Conservation (phyloP, 2,329 filamentous ascomycete species). For the Fusarium verticillioides region DNA sequence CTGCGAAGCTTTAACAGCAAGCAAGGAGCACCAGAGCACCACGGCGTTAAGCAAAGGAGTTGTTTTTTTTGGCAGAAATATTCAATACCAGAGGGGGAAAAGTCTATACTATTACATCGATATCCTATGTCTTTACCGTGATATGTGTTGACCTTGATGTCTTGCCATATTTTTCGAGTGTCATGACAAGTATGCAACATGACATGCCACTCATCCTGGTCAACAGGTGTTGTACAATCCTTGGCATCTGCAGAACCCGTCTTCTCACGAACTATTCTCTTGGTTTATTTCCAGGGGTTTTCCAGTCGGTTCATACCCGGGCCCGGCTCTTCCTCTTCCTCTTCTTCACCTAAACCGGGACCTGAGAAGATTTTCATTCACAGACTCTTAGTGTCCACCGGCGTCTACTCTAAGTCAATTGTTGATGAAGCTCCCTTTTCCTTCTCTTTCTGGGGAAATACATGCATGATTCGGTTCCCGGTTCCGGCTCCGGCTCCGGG, state of each 20-base stretch:
- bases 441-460: constrained; percentile 36
- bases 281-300: background rate
- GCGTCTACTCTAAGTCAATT: background rate
- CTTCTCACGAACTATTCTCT: background rate
- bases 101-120: constrained; percentile 16
- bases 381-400: background rate
- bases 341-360: background rate
- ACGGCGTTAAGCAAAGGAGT: constrained; percentile 36
- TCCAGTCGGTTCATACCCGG: constrained; percentile 34
- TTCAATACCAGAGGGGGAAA: constrained; percentile 26
- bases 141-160: background rate
- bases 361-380: background rate
- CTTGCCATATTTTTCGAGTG: background rate
- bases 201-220: background rate
- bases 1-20: constrained; percentile 39
- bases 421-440: constrained; percentile 16
- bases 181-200: constrained; percentile 14
- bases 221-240: background rate
- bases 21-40: constrained; percentile 39
- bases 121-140: too few species aligned
- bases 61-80: constrained; percentile 32
- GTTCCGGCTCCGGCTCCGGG: constrained; percentile 33
- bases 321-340: constrained; percentile 6
- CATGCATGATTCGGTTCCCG: constrained; percentile 21
- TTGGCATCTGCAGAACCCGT: background rate